A percentile compares a stretch with the other conserved stretches of the same genome.
phyloP scores from a whole-genome alignment of 148 eudicot species.

The Simmondsia chinensis region DNA sequence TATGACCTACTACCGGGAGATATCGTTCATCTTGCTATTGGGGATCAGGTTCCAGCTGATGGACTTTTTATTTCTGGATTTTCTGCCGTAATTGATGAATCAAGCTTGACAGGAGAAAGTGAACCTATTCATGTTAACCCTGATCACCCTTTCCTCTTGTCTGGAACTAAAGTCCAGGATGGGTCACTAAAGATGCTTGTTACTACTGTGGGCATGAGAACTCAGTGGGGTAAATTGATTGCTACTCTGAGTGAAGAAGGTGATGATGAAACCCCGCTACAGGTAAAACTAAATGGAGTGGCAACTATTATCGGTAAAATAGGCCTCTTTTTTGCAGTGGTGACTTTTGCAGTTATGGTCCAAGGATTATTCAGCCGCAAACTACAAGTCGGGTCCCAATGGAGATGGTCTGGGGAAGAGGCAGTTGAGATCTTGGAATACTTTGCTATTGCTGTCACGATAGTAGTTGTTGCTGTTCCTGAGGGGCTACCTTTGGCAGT shows the following conservation, averaged over 20 bases:
- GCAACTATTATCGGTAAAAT: slow-evolving; percentile 84
- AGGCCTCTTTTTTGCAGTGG: slow-evolving; percentile 70
- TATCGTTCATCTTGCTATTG: slow-evolving; percentile 71
- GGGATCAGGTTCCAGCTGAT: slow-evolving; percentile 87
- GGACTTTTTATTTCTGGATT: slow-evolving; percentile 70
- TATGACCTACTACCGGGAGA: slow-evolving; percentile 71
- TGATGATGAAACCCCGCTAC: slow-evolving; percentile 86
- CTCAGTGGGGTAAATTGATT: slow-evolving; percentile 89
- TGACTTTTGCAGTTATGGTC: slow-evolving; percentile 67
- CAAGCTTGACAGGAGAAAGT: slow-evolving; percentile 84
- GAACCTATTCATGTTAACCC: slow-evolving; percentile 47
- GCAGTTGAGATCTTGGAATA: slow-evolving; percentile 62
- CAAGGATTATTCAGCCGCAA: slow-evolving; percentile 55
- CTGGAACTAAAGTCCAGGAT: slow-evolving; percentile 88
- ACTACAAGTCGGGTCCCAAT: slow-evolving; percentile 39
- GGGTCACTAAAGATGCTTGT: slow-evolving; percentile 79
- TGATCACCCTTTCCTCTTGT: slow-evolving; percentile 61
- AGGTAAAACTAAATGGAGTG: slow-evolving; percentile 81
- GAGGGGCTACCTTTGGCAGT: slow-evolving; percentile 89
- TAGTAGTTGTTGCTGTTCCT: slow-evolving; percentile 87
- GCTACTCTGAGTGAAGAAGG: slow-evolving; percentile 85
- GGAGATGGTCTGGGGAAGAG: slow-evolving; percentile 63
- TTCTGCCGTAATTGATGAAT: slow-evolving; percentile 67
- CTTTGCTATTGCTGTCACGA: slow-evolving; percentile 84
- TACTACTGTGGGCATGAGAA: slow-evolving; percentile 88